Evolutionary conservation across 129 eudicot species (phyloP).

Genomic region (Deinandra increscens): DNA sequence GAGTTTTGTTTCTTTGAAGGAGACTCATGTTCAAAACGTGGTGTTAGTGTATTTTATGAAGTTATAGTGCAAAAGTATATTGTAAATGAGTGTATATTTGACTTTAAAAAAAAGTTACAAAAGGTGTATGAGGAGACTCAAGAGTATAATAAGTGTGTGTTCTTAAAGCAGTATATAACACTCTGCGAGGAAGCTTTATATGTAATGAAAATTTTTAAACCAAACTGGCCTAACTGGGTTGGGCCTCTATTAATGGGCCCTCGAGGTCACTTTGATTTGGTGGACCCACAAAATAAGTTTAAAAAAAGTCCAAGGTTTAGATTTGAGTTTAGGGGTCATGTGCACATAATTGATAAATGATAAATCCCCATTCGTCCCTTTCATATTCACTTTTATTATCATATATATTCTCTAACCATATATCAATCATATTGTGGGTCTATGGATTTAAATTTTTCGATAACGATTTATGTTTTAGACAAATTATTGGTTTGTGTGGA

Average conservation of each 20-base stretch:
- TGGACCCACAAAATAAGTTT: background rate
- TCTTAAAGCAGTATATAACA: too few relatives aligned
- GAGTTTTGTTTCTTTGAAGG: too few relatives aligned
- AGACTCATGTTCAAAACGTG: too few relatives aligned
- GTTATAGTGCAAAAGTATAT: too few relatives aligned
- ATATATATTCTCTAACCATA: background rate
- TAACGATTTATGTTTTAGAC: background rate
- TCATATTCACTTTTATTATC: constrained; percentile 11
- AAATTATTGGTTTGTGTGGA: background rate
- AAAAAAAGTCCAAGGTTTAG: background rate
- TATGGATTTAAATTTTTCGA: constrained; percentile 7
- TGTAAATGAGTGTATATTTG: too few relatives aligned
- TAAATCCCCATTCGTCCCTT: background rate
- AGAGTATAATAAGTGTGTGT: too few relatives aligned
- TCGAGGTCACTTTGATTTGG: background rate
- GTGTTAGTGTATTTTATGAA: too few relatives aligned
- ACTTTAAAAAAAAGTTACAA: too few relatives aligned
- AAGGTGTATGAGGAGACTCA: too few relatives aligned
- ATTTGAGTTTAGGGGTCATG: background rate
- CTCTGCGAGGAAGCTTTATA: too few relatives aligned
- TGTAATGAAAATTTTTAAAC: too few relatives aligned
- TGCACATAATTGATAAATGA: background rate
- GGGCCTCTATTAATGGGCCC: background rate
- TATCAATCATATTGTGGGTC: constrained; percentile 17
- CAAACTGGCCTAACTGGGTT: background rate